phyloP scores from a whole-genome alignment of 306 rosid genomes.

The Casuarina cunninghamiana region DNA sequence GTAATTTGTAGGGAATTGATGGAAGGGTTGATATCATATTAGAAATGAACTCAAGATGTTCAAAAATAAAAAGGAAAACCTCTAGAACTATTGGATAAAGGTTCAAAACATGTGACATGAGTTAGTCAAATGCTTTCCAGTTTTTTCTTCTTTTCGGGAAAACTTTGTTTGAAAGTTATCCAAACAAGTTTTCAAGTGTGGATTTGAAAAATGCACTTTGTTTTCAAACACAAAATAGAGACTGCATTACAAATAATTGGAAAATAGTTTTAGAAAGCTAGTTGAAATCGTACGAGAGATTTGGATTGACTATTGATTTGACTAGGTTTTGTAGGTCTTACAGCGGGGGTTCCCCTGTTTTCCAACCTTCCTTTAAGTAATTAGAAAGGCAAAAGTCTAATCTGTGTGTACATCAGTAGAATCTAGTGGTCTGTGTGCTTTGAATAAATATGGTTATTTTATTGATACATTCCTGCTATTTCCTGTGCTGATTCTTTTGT shows the following conservation, averaged over 20 bases:
- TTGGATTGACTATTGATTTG: not conserved
- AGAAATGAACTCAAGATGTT: too few relatives aligned
- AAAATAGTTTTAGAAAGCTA: not conserved
- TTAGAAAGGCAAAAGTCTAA: not conserved
- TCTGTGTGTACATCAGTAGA: not conserved
- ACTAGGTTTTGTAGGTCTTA: not conserved
- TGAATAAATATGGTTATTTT: slow-evolving; percentile 7
- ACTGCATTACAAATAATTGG: not conserved
- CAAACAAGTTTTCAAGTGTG: too few relatives aligned
- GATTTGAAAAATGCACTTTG: too few relatives aligned
- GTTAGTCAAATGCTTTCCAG: too few relatives aligned
- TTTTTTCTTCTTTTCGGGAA: too few relatives aligned
- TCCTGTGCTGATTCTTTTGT: slow-evolving; percentile 12
- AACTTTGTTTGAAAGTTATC: too few relatives aligned
- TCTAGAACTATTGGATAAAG: too few relatives aligned
- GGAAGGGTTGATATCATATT: too few relatives aligned
- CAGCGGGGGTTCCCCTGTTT: not conserved
- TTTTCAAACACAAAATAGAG: too few relatives aligned
- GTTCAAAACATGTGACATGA: too few relatives aligned
- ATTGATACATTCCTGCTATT: slow-evolving; percentile 10
- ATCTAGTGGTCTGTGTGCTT: not conserved
- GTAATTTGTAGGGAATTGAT: too few relatives aligned
- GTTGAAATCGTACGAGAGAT: not conserved
- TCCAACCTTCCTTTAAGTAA: not conserved
- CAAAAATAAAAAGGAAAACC: too few relatives aligned